Conservation (phyloP, 2,329 filamentous ascomycete genomes). For the Amesomyces nigricolor region DNA sequence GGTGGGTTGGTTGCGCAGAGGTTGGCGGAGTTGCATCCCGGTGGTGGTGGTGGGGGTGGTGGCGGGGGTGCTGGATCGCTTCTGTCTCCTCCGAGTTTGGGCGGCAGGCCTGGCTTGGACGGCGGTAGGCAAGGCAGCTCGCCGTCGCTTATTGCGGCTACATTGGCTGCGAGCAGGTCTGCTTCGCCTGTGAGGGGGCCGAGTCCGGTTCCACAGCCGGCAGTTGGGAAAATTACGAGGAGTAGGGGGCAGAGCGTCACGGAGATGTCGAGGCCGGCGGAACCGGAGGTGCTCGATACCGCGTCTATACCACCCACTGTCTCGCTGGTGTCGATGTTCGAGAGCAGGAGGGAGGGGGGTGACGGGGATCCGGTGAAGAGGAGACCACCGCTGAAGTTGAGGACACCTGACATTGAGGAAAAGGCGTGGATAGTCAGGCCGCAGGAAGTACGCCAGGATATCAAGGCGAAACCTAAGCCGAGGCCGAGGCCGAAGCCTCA, state of each 20-base stretch:
- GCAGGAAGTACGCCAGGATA: not conserved
- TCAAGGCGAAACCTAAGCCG: slow-evolving; percentile 27
- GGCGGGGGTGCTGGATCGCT: not conserved
- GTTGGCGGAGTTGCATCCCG: slow-evolving; percentile 22
- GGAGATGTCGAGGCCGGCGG: slow-evolving; percentile 2
- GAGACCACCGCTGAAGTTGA: slow-evolving; percentile 29
- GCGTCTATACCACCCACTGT: slow-evolving; percentile 56
- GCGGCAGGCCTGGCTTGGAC: slow-evolving; percentile 27
- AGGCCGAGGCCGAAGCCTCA: slow-evolving; percentile 26
- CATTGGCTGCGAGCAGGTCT: slow-evolving; percentile 56
- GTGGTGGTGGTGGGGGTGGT: not conserved
- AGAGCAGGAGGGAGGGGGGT: slow-evolving; percentile 39
- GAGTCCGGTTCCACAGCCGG: slow-evolving; percentile 19
- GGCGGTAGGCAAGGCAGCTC: slow-evolving; percentile 27
- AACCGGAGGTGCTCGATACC: slow-evolving; percentile 43
- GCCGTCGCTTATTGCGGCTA: slow-evolving; percentile 57
- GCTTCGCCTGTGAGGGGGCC: slow-evolving; percentile 46
- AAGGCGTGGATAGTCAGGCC: not conserved
- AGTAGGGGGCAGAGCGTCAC: slow-evolving; percentile 11
- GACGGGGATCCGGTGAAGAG: slow-evolving; percentile 35
- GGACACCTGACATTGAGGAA: slow-evolving; percentile 26
- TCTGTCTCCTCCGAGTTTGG: slow-evolving; percentile 18
- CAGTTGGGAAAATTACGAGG: not conserved
- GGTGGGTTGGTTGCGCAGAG: slow-evolving; percentile 24
- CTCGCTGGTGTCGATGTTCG: slow-evolving; percentile 64